Conservation (phyloP, 306 rosid genomes). For the Vicia sativa region DNA sequence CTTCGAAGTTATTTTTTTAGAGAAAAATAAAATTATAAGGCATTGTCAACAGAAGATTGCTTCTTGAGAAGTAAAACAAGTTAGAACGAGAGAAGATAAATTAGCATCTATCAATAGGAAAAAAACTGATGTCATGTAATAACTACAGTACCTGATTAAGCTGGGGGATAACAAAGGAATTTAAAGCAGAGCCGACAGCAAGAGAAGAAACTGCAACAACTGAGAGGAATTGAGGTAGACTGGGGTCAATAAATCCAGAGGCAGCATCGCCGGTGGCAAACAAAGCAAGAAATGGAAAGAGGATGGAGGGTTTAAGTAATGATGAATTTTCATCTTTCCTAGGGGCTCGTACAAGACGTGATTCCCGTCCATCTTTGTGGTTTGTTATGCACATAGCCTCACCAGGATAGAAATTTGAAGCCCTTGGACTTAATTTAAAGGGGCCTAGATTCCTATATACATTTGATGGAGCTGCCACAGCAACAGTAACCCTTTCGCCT, state of each 20-base stretch:
- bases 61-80: conserved; percentile 30
- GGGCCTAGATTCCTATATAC: conserved; percentile 83
- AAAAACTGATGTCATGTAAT: conserved; percentile 10
- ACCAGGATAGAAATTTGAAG: conserved; percentile 75
- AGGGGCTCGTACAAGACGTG: conserved; percentile 86
- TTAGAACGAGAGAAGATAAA: conserved; percentile 27
- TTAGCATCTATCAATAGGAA: background rate
- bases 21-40: conserved; percentile 18
- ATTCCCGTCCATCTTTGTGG: conserved; percentile 90
- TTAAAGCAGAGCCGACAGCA: conserved; percentile 80
- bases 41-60: conserved; percentile 18
- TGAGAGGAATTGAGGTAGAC: conserved; percentile 77
- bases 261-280: conserved; percentile 89
- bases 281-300: conserved; percentile 75
- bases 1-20: background rate
- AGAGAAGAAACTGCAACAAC: conserved; percentile 72
- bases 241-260: conserved; percentile 83
- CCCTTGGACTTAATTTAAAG: conserved; percentile 76
- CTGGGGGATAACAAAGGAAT: conserved; percentile 67
- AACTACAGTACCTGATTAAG: conserved; percentile 63
- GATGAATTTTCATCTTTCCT: conserved; percentile 60
- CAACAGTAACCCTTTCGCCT: conserved; percentile 93
- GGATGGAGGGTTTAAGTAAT: conserved; percentile 66
- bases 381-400: conserved; percentile 94
- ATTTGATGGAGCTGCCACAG: conserved; percentile 83